Percentiles rank a stretch among this genome's conserved stretches.
phyloP scores from a whole-genome alignment of 116 monocot species.

The Cymodocea nodosa region DNA sequence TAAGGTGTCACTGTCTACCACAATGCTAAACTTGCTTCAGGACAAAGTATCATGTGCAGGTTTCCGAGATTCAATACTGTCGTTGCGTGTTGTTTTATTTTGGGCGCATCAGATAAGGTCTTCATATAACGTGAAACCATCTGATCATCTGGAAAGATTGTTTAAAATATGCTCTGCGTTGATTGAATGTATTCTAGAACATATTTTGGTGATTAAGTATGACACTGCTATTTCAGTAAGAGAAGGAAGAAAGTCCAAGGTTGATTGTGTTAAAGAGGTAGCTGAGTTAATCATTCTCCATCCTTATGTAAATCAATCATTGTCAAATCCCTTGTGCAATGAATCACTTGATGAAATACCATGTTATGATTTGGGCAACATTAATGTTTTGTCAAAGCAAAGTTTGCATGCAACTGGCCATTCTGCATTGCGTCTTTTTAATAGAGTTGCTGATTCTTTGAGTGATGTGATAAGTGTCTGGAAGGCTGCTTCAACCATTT shows the following conservation, averaged over 20 bases:
- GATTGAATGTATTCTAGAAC: constrained; percentile 37
- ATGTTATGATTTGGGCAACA: constrained; percentile 10
- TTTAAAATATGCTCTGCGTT: constrained; percentile 36
- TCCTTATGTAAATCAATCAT: constrained; percentile 37
- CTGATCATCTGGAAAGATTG: constrained; percentile 27
- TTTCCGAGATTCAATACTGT: constrained; percentile 20
- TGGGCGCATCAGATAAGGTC: constrained; percentile 49
- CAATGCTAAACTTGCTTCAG: constrained; percentile 42
- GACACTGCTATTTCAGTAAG: constrained; percentile 9
- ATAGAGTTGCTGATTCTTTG: constrained; percentile 26
- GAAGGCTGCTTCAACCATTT: constrained; percentile 10
- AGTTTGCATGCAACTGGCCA: constrained; percentile 34
- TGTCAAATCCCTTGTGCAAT: constrained; percentile 33
- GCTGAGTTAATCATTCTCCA: constrained; percentile 52
- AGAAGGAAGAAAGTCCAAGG: constrained; percentile 2
- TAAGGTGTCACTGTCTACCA: constrained; percentile 15
- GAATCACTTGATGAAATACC: constrained; percentile 11
- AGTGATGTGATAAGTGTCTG: constrained; percentile 5
- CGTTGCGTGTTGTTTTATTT: constrained; percentile 44
- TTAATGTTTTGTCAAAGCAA: constrained; percentile 23
- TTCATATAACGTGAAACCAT: constrained; percentile 27
- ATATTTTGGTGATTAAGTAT: constrained; percentile 15
- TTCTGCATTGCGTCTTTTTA: constrained; percentile 35
- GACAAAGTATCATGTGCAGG: constrained; percentile 34
- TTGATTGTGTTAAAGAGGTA: constrained; percentile 21